phyloP scores from a whole-genome alignment of 148 eudicot species.

The Polygonum maritimum region DNA sequence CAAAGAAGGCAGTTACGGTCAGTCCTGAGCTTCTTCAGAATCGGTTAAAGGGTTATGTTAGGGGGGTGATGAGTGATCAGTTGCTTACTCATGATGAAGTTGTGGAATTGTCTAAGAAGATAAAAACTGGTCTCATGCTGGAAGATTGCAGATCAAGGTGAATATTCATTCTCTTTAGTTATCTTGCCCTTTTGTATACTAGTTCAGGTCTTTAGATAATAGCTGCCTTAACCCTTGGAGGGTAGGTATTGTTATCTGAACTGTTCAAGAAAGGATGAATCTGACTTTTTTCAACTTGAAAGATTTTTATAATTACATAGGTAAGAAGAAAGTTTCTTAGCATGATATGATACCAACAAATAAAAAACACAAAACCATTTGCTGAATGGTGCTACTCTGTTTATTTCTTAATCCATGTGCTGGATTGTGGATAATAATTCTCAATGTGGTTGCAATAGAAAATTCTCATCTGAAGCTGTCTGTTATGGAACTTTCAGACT shows the following conservation, averaged over 20 bases:
- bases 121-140: constrained; percentile 55
- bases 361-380: neutral
- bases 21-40: constrained; percentile 66
- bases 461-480: neutral
- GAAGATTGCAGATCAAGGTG: constrained; percentile 77
- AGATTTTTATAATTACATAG: neutral
- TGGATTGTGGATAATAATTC: neutral
- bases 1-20: constrained; percentile 29
- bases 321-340: neutral
- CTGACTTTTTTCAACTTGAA: neutral
- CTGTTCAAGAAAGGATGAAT: neutral
- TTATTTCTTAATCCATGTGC: neutral
- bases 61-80: constrained; percentile 48
- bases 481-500: constrained; percentile 35
- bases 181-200: neutral
- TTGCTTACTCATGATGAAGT: constrained; percentile 76
- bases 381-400: neutral
- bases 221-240: neutral
- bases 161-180: neutral
- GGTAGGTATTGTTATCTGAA: neutral
- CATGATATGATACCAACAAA: neutral
- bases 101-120: constrained; percentile 60
- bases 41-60: constrained; percentile 63
- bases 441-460: neutral
- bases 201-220: neutral